Percentiles rank a stretch among this genome's conserved stretches.
These are phyloP conservation scores for Madurella fahalii DNA, from an alignment of 2,329 filamentous ascomycete genomes.

Conservation along the genomic window DNA sequence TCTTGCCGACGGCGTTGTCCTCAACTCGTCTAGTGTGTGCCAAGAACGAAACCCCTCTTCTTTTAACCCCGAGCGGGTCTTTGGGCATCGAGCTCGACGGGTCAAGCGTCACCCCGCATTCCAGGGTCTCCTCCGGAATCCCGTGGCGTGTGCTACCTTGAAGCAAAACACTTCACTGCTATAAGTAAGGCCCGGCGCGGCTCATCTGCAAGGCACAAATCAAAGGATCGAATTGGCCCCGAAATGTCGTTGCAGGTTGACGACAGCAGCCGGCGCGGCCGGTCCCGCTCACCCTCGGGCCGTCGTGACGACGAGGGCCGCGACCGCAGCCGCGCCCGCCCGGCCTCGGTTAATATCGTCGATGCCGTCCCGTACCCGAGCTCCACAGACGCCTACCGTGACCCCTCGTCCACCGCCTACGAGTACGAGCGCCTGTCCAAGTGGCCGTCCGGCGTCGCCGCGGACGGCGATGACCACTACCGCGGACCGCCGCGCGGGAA, in stretches of 20 bases:
- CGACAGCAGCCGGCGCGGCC: slow-evolving; percentile 41
- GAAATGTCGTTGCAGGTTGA: slow-evolving; percentile 51
- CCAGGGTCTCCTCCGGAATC: not conserved
- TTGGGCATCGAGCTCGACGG: not conserved
- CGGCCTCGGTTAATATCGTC: slow-evolving; percentile 31
- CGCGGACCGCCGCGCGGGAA: slow-evolving; percentile 36
- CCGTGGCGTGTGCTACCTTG: not conserved
- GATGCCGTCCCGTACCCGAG: slow-evolving; percentile 45
- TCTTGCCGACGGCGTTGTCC: not conserved
- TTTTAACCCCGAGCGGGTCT: not conserved
- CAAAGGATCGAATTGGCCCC: not conserved
- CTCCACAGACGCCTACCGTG: slow-evolving; percentile 30
- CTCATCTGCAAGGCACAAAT: slow-evolving; percentile 6
- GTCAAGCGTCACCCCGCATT: slow-evolving; percentile 10
- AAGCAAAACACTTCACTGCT: not conserved
- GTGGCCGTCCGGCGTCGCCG: slow-evolving; percentile 33
- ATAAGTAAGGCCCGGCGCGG: not conserved
- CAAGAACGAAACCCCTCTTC: not conserved
- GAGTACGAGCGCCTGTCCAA: slow-evolving; percentile 32
- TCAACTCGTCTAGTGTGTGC: not conserved
- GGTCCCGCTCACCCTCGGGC: slow-evolving; percentile 45
- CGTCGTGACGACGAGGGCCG: slow-evolving; percentile 30
- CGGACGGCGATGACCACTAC: slow-evolving; percentile 31
- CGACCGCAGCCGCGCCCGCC: slow-evolving; percentile 34
- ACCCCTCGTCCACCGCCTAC: slow-evolving; percentile 27